Evolutionary conservation across 805 yeast genomes (phyloP), one percentile per base, ranked within the genome.

Genomic region (Nakazawaea sp.): DNA sequence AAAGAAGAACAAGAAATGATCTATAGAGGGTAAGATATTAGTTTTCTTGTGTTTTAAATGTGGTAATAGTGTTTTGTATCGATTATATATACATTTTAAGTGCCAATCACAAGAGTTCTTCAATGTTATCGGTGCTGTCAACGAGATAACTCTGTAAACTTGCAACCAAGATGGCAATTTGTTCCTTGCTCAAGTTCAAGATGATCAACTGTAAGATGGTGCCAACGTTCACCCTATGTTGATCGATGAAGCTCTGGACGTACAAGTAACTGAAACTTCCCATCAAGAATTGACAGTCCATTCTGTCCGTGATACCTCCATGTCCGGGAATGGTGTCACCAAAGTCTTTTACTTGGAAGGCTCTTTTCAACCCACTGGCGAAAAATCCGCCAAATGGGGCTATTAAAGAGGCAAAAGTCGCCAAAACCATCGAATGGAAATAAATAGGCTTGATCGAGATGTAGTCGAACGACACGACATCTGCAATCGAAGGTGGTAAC

Each of bases 351-450:
- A 89, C 88, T 53, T 90, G 85, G 64, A 92, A 89, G 11, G 97
- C 87, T 61, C 98, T 78, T 66, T 92, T 92, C 50, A 92, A 70
- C n/a, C 97, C 98, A 37, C 94, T 81, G 5, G 97, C 97, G 52
- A 92, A 92, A 59, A 92, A 92, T 2, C 98, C 98, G 38, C 98
- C 98, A 56, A 92, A 92, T 42, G 98, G 98, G 3, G 98, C 98
- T 58, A 92, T 81, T 46, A 92, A 70, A 0, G 97, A 90, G 2
- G 98, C 97, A 68, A 92, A 92, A 3, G 95, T 82, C 12, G 97
- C 94, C 43, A 90, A 64, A 30, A 81, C 72, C 41, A 87, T 71
- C 1, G 94, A 80, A 57, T 92, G 98, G 66, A 89, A 74, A 59
- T 90, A 88, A 35, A 92, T 79, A 33, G 98, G 97, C 52, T 84